Conservation (phyloP, 2,329 filamentous ascomycete species). For the Chalaropsis thielavioides region DNA sequence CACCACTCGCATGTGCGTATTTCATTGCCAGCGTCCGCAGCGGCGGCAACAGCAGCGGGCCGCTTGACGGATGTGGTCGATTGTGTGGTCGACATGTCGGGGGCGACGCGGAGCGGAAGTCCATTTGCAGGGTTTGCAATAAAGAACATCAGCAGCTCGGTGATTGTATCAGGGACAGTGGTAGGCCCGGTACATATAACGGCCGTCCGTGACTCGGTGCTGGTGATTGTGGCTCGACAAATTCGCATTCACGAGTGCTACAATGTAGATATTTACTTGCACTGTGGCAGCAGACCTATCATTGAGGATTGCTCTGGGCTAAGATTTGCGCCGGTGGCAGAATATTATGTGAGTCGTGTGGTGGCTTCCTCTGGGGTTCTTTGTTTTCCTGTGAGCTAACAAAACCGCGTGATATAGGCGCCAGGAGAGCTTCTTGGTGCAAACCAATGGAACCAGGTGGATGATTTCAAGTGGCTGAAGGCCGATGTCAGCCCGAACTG, state of each 20-base stretch:
- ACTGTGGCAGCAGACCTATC: slow-evolving; percentile 71
- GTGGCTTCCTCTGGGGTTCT: background rate
- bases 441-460: slow-evolving; percentile 79
- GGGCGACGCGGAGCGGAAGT: slow-evolving; percentile 39
- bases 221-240: slow-evolving; percentile 71
- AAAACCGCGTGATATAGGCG: background rate
- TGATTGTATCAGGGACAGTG: slow-evolving; percentile 68
- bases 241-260: slow-evolving; percentile 82
- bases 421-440: slow-evolving; percentile 20
- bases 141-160: slow-evolving; percentile 51
- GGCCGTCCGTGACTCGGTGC: slow-evolving; percentile 51
- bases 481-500: slow-evolving; percentile 78
- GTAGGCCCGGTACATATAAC: slow-evolving; percentile 75
- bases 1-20: slow-evolving; percentile 58
- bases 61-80: slow-evolving; percentile 52
- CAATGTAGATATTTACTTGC: slow-evolving; percentile 70
- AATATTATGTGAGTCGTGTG: slow-evolving; percentile 40
- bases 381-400: slow-evolving; percentile 6
- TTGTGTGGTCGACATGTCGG: slow-evolving; percentile 70
- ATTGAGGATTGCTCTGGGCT: slow-evolving; percentile 77
- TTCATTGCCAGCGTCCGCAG: slow-evolving; percentile 56
- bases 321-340: slow-evolving; percentile 63
- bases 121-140: slow-evolving; percentile 57
- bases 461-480: slow-evolving; percentile 97
- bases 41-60: slow-evolving; percentile 57